phyloP scores from a whole-genome alignment of 257 asterid genomes.

The Verbascum thapsus region DNA sequence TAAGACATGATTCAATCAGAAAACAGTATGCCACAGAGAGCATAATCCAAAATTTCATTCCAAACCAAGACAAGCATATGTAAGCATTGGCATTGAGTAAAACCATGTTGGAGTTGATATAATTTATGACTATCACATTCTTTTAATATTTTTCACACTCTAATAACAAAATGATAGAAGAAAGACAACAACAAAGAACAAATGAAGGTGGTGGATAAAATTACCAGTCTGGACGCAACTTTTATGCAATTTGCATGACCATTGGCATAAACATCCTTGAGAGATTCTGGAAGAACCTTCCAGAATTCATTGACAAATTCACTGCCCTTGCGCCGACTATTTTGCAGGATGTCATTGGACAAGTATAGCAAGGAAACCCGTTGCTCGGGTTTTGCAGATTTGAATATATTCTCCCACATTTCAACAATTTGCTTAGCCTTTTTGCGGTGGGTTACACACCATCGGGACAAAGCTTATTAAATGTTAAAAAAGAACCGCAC shows the following conservation, averaged over 20 bases:
- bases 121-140: conserved; percentile 4
- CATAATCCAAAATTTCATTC: conserved; percentile 6
- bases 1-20: conserved; percentile 6
- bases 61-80: conserved; percentile 13
- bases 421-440: conserved; percentile 92
- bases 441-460: conserved; percentile 84
- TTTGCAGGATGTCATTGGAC: conserved; percentile 93
- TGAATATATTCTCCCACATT: conserved; percentile 81
- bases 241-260: conserved; percentile 72
- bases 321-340: conserved; percentile 94
- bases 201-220: conserved; percentile 17
- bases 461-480: conserved; percentile 76
- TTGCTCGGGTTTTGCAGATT: conserved; percentile 72
- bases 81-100: background rate
- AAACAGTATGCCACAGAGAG: conserved; percentile 2
- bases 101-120: conserved; percentile 5
- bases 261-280: conserved; percentile 63
- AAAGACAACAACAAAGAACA: too few relatives aligned
- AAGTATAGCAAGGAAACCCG: conserved; percentile 78
- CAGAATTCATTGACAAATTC: conserved; percentile 96
- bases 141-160: conserved; percentile 26
- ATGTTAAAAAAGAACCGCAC: conserved; percentile 48
- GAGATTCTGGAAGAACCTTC: conserved; percentile 86
- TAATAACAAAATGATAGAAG: conserved; percentile 4
- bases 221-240: conserved; percentile 90